These are phyloP conservation scores for Aspergillus sp. DNA, from an alignment of 2,329 filamentous ascomycete genomes.

Conservation along the genomic window DNA sequence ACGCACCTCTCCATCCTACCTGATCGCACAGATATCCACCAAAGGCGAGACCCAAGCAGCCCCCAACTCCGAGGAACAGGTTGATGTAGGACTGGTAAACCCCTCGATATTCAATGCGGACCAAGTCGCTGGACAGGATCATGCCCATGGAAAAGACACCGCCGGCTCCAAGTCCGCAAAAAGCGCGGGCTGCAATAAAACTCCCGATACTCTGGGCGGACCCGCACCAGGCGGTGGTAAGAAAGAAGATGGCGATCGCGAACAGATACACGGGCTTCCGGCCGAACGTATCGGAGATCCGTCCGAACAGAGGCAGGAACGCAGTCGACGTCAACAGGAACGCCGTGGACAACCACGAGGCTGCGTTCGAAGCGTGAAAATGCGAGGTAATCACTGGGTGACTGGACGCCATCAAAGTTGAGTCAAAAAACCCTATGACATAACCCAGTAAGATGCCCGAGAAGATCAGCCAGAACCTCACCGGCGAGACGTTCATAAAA, in stretches of 20 bases:
- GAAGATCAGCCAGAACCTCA: slow-evolving; percentile 64
- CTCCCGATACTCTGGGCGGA: slow-evolving; percentile 66
- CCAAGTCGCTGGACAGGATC: slow-evolving; percentile 60
- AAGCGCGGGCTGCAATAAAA: slow-evolving; percentile 69
- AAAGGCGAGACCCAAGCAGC: slow-evolving; percentile 39
- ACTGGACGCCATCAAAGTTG: slow-evolving; percentile 76
- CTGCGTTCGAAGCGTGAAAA: slow-evolving; percentile 73
- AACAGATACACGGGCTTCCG: slow-evolving; percentile 67
- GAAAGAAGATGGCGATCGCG: slow-evolving; percentile 60
- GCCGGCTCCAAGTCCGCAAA: slow-evolving; percentile 72
- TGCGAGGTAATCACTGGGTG: slow-evolving; percentile 81
- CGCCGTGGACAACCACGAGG: slow-evolving; percentile 78
- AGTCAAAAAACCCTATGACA: slow-evolving; percentile 66
- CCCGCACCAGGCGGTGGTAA: slow-evolving; percentile 70
- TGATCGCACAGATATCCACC: slow-evolving; percentile 41
- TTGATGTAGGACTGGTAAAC: slow-evolving; percentile 46
- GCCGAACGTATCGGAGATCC: slow-evolving; percentile 72
- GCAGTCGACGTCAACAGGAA: slow-evolving; percentile 76
- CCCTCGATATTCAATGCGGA: slow-evolving; percentile 65
- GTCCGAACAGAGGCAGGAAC: slow-evolving; percentile 72
- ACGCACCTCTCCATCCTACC: slow-evolving; percentile 43
- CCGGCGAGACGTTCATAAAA: slow-evolving; percentile 39
- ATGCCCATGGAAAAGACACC: slow-evolving; percentile 70
- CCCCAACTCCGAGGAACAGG: slow-evolving; percentile 35
- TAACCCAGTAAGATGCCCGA: slow-evolving; percentile 57